Percentiles rank a stretch among this genome's conserved stretches.
Conservation (phyloP, 208 protist species). For the Angomonas desouzai region DNA sequence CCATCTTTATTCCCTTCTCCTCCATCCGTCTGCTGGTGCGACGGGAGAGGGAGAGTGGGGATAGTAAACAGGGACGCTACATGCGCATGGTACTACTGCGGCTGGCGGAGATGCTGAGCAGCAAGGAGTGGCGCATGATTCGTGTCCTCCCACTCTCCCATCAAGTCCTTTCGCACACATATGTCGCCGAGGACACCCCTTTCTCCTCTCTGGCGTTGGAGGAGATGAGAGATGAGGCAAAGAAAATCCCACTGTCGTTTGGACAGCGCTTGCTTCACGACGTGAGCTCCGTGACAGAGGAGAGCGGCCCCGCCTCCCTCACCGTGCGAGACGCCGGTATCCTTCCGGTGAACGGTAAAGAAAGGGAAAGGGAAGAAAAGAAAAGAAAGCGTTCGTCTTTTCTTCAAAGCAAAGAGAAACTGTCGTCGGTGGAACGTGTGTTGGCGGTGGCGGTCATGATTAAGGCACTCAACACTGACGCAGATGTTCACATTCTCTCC, state of each 20-base stretch:
- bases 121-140: constrained; percentile 35
- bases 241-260: constrained; percentile 16
- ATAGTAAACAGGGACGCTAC: constrained; percentile 55
- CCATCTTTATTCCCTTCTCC: constrained; percentile 74
- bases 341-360: not conserved
- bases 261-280: constrained; percentile 10
- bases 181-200: constrained; percentile 55
- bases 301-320: not conserved
- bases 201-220: constrained; percentile 38
- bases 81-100: constrained; percentile 41
- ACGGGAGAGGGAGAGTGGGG: constrained; percentile 44
- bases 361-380: not conserved
- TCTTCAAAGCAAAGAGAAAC: constrained; percentile 28
- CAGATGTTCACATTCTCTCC: constrained; percentile 73
- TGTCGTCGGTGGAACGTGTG: constrained; percentile 69
- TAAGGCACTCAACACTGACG: constrained; percentile 81
- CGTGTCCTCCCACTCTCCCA: constrained; percentile 74
- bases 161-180: constrained; percentile 74
- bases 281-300: not conserved
- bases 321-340: not conserved
- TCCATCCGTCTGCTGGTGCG: constrained; percentile 63
- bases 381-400: constrained; percentile 15
- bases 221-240: constrained; percentile 43
- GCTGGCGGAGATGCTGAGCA: constrained; percentile 33
- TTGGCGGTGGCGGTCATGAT: constrained; percentile 82